These are phyloP conservation scores for Dactylellina sp. DNA, from an alignment of 2,329 filamentous ascomycete genomes.

Conservation along the genomic window DNA sequence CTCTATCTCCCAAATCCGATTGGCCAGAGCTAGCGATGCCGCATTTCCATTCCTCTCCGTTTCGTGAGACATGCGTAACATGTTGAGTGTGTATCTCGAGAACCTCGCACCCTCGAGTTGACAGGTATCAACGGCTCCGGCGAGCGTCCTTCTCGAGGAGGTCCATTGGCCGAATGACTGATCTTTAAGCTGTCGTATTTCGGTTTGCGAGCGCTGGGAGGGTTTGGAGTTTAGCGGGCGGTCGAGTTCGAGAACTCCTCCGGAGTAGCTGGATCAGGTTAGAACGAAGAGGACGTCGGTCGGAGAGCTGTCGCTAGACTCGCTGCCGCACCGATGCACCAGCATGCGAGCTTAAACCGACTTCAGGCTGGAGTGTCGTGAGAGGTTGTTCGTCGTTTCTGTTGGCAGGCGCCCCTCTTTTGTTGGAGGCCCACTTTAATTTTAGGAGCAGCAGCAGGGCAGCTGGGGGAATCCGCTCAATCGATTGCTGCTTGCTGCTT, in stretches of 20 bases:
- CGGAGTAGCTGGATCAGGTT: slow-evolving; percentile 19
- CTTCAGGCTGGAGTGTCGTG: background rate
- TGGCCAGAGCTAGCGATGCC: background rate
- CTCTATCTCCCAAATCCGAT: background rate
- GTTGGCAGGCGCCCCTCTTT: slow-evolving; percentile 15
- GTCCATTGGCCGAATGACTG: background rate
- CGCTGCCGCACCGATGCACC: slow-evolving; percentile 41
- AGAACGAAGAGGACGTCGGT: slow-evolving; percentile 13
- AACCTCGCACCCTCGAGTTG: background rate
- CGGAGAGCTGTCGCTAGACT: slow-evolving; percentile 20
- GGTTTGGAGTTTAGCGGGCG: background rate
- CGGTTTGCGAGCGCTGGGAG: background rate
- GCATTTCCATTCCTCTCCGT: slow-evolving; percentile 4
- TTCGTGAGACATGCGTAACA: background rate
- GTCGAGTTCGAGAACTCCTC: slow-evolving; percentile 34
- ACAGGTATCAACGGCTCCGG: background rate
- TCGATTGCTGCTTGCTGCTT: too few species aligned
- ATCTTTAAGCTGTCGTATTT: background rate
- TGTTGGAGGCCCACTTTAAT: background rate
- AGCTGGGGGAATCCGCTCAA: too few species aligned
- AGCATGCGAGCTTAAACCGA: slow-evolving; percentile 5
- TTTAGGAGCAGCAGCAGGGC: too few species aligned
- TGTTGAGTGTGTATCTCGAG: background rate
- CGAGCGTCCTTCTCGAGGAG: background rate
- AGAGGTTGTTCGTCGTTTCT: background rate